Evolutionary conservation across 306 rosid species (phyloP).

Genomic region (Alnus rubra): DNA sequence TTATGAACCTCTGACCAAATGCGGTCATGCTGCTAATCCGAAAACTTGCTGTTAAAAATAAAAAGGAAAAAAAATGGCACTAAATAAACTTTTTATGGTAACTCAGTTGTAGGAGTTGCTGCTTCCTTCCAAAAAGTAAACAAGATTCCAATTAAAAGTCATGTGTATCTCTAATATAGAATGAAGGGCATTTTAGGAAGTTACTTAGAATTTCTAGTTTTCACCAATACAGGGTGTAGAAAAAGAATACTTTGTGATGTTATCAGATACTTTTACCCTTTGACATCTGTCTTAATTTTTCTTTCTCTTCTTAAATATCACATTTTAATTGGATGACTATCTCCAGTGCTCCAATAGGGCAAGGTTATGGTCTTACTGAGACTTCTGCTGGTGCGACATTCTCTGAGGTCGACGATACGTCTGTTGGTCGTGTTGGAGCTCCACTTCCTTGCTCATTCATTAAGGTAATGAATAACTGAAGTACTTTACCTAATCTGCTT

Average conservation of each 20-base stretch:
- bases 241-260: not conserved
- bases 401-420: slow-evolving; percentile 84
- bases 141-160: no score
- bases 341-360: slow-evolving; percentile 87
- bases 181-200: no score
- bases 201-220: no score
- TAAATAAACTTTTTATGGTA: no score
- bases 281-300: not conserved
- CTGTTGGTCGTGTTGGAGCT: slow-evolving; percentile 96
- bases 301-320: slow-evolving; percentile 7
- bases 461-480: slow-evolving; percentile 51
- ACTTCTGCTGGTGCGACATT: slow-evolving; percentile 95
- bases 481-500: slow-evolving; percentile 15
- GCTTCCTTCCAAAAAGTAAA: no score
- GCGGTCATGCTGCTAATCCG: no score
- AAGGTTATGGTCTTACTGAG: slow-evolving; percentile 98
- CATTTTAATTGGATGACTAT: slow-evolving; percentile 30
- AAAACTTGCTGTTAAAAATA: no score
- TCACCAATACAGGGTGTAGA: no score
- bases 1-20: no score
- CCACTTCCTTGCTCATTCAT: slow-evolving; percentile 93
- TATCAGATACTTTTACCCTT: slow-evolving; percentile 3
- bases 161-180: no score
- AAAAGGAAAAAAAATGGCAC: no score
- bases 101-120: no score